A percentile compares a stretch with the other conserved stretches of the same genome.
These are phyloP conservation scores for Leptodontidium sp. DNA, from an alignment of 2,329 filamentous ascomycete species.

Conservation along the genomic window DNA sequence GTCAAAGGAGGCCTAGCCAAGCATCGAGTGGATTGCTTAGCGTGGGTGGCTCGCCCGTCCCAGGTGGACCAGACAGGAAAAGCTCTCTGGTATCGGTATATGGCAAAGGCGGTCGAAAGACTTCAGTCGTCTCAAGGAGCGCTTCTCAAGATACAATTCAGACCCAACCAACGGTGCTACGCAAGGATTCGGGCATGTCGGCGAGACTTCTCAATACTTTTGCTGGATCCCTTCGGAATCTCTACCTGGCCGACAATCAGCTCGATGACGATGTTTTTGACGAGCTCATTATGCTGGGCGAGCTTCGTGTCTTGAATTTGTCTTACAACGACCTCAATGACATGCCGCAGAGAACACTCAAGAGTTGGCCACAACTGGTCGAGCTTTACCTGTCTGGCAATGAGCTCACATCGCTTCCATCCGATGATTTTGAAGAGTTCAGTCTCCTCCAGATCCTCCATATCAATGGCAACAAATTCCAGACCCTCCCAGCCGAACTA, in stretches of 20 bases:
- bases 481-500: conserved; percentile 92
- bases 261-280: conserved; percentile 96
- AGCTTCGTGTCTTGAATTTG: conserved; percentile 88
- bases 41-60: conserved; percentile 75
- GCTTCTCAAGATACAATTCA: conserved; percentile 56
- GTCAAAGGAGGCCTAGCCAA: conserved; percentile 81
- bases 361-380: conserved; percentile 86
- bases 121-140: conserved; percentile 79
- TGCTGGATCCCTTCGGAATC: conserved; percentile 80
- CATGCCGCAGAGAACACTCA: conserved; percentile 86
- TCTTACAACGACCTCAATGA: conserved; percentile 96
- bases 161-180: conserved; percentile 55
- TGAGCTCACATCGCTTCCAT: conserved; percentile 87
- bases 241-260: conserved; percentile 93
- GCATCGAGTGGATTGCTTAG: conserved; percentile 79
- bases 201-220: conserved; percentile 86
- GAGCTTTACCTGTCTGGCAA: conserved; percentile 97
- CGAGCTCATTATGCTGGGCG: conserved; percentile 81
- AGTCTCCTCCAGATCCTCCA: conserved; percentile 88
- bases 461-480: conserved; percentile 98
- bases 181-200: conserved; percentile 91
- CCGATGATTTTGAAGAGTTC: conserved; percentile 92
- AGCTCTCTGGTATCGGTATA: conserved; percentile 84
- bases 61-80: conserved; percentile 71
- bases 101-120: conserved; percentile 82